These are phyloP conservation scores for Eucalyptus decipiens DNA, from an alignment of 345 rosid species.

Conservation along the genomic window DNA sequence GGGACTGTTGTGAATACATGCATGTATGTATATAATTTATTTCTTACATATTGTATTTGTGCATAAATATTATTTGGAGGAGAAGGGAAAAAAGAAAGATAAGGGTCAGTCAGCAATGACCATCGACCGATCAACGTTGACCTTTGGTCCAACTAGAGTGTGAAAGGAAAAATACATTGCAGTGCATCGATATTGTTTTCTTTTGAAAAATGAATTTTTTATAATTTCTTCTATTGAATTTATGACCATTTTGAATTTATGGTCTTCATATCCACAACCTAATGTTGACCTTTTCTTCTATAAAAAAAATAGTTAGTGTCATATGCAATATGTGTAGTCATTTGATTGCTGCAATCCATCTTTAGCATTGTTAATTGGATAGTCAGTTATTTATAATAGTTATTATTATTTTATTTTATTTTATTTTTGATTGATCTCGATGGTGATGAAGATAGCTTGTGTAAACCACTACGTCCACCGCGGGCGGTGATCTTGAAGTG, in stretches of 20 bases:
- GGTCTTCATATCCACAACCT: background rate
- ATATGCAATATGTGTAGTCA: background rate
- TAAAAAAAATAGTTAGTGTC: background rate
- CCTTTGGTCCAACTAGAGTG: background rate
- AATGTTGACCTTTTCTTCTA: background rate
- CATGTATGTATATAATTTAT: background rate
- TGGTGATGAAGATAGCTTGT: background rate
- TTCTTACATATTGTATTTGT: background rate
- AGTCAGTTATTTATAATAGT: background rate
- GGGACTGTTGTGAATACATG: background rate
- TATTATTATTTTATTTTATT: too few relatives aligned
- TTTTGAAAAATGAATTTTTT: background rate
- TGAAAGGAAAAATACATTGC: background rate
- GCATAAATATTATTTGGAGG: background rate
- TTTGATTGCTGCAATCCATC: background rate
- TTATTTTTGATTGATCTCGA: background rate
- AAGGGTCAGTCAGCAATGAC: background rate
- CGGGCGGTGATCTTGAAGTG: too few relatives aligned
- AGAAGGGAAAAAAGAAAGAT: background rate
- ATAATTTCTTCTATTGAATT: background rate
- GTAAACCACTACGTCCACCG: too few relatives aligned
- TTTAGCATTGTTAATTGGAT: background rate
- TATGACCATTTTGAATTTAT: background rate
- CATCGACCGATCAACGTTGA: background rate
- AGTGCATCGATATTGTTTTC: background rate